A percentile compares a stretch with the other conserved stretches of the same genome.
Conservation (phyloP, 495 filamentous ascomycete species). For the Corynascus novoguineensis region DNA sequence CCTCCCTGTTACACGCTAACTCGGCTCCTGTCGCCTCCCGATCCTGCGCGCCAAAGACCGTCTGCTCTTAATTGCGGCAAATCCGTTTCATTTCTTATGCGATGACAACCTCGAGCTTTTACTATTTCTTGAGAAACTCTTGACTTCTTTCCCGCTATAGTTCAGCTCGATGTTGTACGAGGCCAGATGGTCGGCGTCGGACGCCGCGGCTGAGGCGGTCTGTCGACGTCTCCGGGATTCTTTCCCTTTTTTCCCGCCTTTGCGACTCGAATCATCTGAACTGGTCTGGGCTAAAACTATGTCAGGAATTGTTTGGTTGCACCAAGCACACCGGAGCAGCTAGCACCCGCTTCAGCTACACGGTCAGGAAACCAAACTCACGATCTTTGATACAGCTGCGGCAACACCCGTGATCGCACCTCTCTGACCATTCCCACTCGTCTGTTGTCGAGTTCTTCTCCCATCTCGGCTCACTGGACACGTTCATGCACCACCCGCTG, state of each 20-base stretch:
- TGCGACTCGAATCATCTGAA: conserved; percentile 3
- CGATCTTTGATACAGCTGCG: conserved; percentile 34
- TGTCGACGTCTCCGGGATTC: conserved; percentile 16
- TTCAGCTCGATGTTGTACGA: conserved; percentile 22
- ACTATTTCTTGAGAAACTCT: conserved; percentile 2
- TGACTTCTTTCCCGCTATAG: conserved; percentile 18
- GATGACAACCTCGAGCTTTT: conserved; percentile 1
- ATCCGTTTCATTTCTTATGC: background rate
- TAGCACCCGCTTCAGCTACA: background rate
- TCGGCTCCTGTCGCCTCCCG: too few species aligned
- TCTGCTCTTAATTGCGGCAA: background rate
- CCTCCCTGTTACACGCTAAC: too few species aligned
- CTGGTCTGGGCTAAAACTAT: background rate
- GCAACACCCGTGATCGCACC: conserved; percentile 42
- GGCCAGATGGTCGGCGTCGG: conserved; percentile 6
- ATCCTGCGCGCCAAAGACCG: too few species aligned
- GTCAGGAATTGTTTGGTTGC: background rate
- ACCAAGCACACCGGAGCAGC: background rate
- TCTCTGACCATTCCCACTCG: conserved; percentile 33
- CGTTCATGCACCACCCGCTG: conserved; percentile 37
- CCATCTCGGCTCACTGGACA: conserved; percentile 22
- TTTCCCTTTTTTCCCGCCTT: conserved; percentile 11
- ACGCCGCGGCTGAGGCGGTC: background rate
- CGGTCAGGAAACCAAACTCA: conserved; percentile 19
- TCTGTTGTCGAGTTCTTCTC: conserved; percentile 34